Evolutionary conservation across 2,329 filamentous ascomycete genomes (phyloP).

Genomic region (Aplosporella prunicola): DNA sequence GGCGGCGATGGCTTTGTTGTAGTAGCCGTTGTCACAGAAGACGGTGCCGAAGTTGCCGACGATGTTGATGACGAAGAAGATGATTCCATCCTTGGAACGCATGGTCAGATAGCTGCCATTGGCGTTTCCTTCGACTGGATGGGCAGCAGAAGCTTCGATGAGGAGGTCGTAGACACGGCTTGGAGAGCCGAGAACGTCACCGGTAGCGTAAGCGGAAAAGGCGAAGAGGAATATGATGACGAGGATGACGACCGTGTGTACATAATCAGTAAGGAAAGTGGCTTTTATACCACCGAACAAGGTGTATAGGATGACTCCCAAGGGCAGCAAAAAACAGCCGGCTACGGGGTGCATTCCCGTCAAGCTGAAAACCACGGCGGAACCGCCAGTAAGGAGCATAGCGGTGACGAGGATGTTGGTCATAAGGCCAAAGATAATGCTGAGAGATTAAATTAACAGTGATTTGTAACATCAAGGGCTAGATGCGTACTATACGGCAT

Average conservation of each 20-base stretch:
- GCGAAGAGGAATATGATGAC: conserved; percentile 81
- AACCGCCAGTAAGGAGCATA: conserved; percentile 79
- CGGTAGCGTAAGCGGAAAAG: conserved; percentile 71
- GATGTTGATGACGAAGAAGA: conserved; percentile 88
- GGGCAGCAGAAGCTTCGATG: conserved; percentile 53
- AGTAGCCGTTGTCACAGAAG: conserved; percentile 68
- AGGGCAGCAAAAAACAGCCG: conserved; percentile 72
- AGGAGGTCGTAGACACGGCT: conserved; percentile 69
- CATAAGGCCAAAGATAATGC: conserved; percentile 15
- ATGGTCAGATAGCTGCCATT: conserved; percentile 81
- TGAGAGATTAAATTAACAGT: too few species aligned
- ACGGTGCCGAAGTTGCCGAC: conserved; percentile 78
- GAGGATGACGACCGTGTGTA: conserved; percentile 76
- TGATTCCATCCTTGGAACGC: conserved; percentile 67
- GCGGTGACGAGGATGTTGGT: conserved; percentile 73
- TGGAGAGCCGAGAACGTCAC: conserved; percentile 63
- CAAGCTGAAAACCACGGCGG: conserved; percentile 55
- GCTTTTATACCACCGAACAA: conserved; percentile 63
- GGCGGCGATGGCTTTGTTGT: conserved; percentile 88
- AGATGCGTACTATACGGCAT: conserved; percentile 69
- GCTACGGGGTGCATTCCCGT: conserved; percentile 70
- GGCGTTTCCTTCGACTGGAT: conserved; percentile 72
- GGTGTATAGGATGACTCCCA: conserved; percentile 76
- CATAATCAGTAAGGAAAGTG: conserved; percentile 65
- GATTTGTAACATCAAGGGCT: conserved; percentile 68